phyloP scores from a whole-genome alignment of 495 filamentous ascomycete genomes.

The Terfezia boudieri region DNA sequence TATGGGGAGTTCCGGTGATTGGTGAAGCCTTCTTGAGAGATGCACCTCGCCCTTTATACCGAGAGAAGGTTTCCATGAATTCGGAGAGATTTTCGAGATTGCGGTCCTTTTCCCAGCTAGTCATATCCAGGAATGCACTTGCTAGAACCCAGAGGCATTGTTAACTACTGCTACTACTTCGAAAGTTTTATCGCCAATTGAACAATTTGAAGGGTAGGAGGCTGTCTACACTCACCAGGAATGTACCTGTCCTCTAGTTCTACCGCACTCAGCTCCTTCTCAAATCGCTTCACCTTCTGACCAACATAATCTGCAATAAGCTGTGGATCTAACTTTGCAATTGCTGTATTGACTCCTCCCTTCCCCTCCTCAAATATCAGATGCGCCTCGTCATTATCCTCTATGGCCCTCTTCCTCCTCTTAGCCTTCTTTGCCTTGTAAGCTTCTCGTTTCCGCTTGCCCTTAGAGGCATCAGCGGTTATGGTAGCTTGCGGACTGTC shows the following conservation, averaged over 20 bases:
- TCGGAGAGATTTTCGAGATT: slow-evolving; percentile 45
- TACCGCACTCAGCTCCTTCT: slow-evolving; percentile 52
- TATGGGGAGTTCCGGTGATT: slow-evolving; percentile 50
- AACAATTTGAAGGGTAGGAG: background rate
- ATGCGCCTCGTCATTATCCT: slow-evolving; percentile 37
- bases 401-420: slow-evolving; percentile 26
- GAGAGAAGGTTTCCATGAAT: slow-evolving; percentile 39
- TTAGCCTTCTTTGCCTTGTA: slow-evolving; percentile 34
- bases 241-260: slow-evolving; percentile 67
- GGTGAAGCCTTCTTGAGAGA: slow-evolving; percentile 25
- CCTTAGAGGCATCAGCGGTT: slow-evolving; percentile 5
- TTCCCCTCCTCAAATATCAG: slow-evolving; percentile 28
- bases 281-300: slow-evolving; percentile 55
- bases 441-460: slow-evolving; percentile 30
- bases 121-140: slow-evolving; percentile 45
- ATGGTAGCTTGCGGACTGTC: slow-evolving; percentile 2
- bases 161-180: background rate
- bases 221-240: slow-evolving; percentile 34
- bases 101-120: slow-evolving; percentile 40
- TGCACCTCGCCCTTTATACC: slow-evolving; percentile 2
- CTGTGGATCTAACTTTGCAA: slow-evolving; percentile 57
- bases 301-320: slow-evolving; percentile 71
- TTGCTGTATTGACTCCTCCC: slow-evolving; percentile 41
- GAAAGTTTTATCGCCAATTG: slow-evolving; percentile 4
- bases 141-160: slow-evolving; percentile 17